Evolutionary conservation across 1,284 basidiomycete species (phyloP).

Genomic region (Coniferiporia weirii): DNA sequence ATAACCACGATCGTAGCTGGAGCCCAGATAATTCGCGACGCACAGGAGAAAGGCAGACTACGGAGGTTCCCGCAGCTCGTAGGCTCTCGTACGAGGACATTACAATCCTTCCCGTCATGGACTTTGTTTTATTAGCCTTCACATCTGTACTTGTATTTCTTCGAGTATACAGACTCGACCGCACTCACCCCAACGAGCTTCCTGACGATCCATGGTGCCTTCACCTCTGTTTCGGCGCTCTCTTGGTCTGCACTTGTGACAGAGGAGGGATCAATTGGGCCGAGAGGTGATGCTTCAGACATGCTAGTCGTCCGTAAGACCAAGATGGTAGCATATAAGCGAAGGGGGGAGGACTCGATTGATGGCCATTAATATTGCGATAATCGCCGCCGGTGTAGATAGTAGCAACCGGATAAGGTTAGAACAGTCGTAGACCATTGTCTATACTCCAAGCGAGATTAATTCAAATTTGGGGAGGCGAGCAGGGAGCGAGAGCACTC

Average conservation of each 20-base stretch:
- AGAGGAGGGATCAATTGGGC: conserved; percentile 50
- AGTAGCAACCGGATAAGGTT: not conserved
- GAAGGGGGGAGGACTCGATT: too few relatives aligned
- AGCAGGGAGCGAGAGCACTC: too few relatives aligned
- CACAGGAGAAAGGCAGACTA: conserved; percentile 59
- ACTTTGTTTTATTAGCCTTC: conserved; percentile 31
- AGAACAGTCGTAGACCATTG: not conserved
- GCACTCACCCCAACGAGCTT: conserved; percentile 56
- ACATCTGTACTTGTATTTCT: not conserved
- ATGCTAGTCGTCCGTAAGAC: not conserved
- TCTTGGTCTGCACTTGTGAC: conserved; percentile 25
- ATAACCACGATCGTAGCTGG: conserved; percentile 2
- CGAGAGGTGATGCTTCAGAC: conserved; percentile 37
- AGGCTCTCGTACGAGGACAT: conserved; percentile 61
- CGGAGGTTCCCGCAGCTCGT: conserved; percentile 52
- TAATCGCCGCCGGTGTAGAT: too few relatives aligned
- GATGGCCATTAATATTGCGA: too few relatives aligned
- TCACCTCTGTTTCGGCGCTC: conserved; percentile 45
- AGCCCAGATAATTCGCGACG: conserved; percentile 23
- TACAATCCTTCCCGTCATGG: conserved; percentile 61
- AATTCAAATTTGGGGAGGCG: too few relatives aligned
- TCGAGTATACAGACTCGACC: not conserved
- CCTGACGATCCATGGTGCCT: conserved; percentile 57
- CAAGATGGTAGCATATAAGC: too few relatives aligned
- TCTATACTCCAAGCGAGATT: too few relatives aligned